These are phyloP conservation scores for Pseudoperonospora humuli DNA, from an alignment of 352 stramenopile genomes.

Conservation along the genomic window DNA sequence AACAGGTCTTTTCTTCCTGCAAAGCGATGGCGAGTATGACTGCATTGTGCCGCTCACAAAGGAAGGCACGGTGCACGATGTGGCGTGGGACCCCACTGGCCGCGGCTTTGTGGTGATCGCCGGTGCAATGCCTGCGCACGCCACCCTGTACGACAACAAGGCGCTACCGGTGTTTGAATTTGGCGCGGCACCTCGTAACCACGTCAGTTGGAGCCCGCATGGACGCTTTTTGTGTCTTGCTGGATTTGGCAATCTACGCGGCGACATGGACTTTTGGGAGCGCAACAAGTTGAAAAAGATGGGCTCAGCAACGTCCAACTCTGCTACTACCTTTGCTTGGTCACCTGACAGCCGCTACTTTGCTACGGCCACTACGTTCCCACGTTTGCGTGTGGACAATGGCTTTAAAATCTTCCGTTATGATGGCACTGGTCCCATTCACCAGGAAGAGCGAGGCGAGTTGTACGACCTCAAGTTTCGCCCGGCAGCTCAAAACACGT, in stretches of 20 bases:
- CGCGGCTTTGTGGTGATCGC: slow-evolving; percentile 93
- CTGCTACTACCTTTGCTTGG: slow-evolving; percentile 84
- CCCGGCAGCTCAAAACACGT: slow-evolving; percentile 61
- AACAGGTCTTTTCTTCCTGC: slow-evolving; percentile 93
- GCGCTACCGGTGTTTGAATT: slow-evolving; percentile 94
- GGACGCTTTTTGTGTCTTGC: slow-evolving; percentile 93
- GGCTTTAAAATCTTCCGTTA: slow-evolving; percentile 95
- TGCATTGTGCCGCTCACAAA: slow-evolving; percentile 87
- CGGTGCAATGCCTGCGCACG: slow-evolving; percentile 91
- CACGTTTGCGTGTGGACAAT: slow-evolving; percentile 98
- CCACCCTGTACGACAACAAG: slow-evolving; percentile 95
- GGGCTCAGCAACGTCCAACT: slow-evolving; percentile 74
- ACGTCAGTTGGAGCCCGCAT: slow-evolving; percentile 92
- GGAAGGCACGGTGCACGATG: slow-evolving; percentile 90
- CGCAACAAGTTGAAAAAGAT: slow-evolving; percentile 96
- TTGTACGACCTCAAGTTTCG: slow-evolving; percentile 87
- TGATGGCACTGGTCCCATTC: slow-evolving; percentile 87
- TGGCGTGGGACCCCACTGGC: slow-evolving; percentile 90
- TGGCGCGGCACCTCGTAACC: slow-evolving; percentile 92
- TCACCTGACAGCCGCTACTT: slow-evolving; percentile 94
- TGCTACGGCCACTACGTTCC: slow-evolving; percentile 92
- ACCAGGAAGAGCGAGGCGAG: slow-evolving; percentile 74
- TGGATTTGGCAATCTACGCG: slow-evolving; percentile 96
- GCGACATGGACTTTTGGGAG: slow-evolving; percentile 95
- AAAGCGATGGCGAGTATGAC: slow-evolving; percentile 87